phyloP scores from a whole-genome alignment of 2,329 filamentous ascomycete species.

The Alternaria viburni region DNA sequence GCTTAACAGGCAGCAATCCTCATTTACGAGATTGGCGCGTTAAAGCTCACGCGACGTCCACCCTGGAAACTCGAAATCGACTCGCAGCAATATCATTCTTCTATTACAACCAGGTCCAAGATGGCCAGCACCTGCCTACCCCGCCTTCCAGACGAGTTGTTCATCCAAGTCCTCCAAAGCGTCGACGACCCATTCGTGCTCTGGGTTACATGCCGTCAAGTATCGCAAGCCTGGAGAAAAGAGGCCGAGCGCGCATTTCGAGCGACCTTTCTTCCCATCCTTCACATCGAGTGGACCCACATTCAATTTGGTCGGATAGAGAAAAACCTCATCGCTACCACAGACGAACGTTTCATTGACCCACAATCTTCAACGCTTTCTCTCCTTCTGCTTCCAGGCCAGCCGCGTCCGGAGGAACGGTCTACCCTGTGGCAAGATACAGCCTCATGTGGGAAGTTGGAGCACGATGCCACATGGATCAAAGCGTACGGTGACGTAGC shows the following conservation, averaged over 20 bases:
- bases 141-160: neutral
- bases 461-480: too few species aligned
- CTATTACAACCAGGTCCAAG: neutral
- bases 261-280: neutral
- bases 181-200: neutral
- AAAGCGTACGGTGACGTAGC: too few species aligned
- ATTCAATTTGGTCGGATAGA: neutral
- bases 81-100: too few species aligned
- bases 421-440: too few species aligned
- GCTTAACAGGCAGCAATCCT: neutral
- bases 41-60: neutral
- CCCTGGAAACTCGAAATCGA: too few species aligned
- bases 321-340: neutral
- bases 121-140: neutral
- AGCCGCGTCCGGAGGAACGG: neutral
- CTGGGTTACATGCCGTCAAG: neutral
- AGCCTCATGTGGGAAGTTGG: too few species aligned
- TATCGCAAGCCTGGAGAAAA: neutral
- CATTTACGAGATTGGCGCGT: neutral
- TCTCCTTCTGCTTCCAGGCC: neutral
- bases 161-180: neutral
- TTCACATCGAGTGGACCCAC: neutral
- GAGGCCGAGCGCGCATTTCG: neutral
- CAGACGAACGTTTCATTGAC: neutral
- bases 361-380: neutral